Conservation (phyloP, 2,329 filamentous ascomycete genomes). For the Diaporthe destruens region DNA sequence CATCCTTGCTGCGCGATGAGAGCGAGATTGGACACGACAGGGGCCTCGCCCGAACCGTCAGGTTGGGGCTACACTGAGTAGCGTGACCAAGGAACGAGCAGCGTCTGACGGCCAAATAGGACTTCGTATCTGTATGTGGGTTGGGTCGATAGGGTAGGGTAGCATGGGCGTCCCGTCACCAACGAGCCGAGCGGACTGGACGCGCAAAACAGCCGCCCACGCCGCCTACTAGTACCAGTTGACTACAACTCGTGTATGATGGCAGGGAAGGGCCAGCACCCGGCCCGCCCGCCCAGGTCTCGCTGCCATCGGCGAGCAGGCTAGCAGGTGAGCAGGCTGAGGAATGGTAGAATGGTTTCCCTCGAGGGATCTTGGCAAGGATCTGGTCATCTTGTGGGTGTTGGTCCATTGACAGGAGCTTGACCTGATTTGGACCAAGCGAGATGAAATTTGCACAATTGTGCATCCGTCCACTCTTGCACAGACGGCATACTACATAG, state of each 20-base stretch:
- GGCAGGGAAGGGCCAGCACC: slow-evolving; percentile 7
- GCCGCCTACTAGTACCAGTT: too few species aligned
- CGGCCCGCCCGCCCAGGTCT: slow-evolving; percentile 1
- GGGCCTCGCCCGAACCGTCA: slow-evolving; percentile 1
- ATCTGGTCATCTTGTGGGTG: slow-evolving; percentile 9
- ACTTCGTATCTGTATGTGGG: slow-evolving; percentile 23
- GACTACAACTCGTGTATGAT: slow-evolving; percentile 12
- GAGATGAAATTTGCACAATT: slow-evolving; percentile 29
- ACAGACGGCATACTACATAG: slow-evolving; percentile 13
- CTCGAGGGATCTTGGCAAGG: slow-evolving; percentile 4
- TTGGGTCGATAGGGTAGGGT: not conserved
- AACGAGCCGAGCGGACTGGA: not conserved
- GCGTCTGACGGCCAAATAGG: slow-evolving; percentile 20
- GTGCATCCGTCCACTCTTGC: slow-evolving; percentile 23
- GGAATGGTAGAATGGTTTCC: too few species aligned
- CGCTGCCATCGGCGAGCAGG: not conserved
- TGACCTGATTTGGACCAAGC: slow-evolving; percentile 19
- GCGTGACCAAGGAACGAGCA: slow-evolving; percentile 12
- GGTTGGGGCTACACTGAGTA: not conserved
- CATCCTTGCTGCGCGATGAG: not conserved
- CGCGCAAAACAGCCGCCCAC: not conserved
- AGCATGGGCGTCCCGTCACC: not conserved
- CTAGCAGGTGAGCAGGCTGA: not conserved
- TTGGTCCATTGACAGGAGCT: slow-evolving; percentile 29
- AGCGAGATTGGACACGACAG: slow-evolving; percentile 27